phyloP scores from a whole-genome alignment of 371 early-diverging fungal genomes.

The Cokeromyces recurvatus region DNA sequence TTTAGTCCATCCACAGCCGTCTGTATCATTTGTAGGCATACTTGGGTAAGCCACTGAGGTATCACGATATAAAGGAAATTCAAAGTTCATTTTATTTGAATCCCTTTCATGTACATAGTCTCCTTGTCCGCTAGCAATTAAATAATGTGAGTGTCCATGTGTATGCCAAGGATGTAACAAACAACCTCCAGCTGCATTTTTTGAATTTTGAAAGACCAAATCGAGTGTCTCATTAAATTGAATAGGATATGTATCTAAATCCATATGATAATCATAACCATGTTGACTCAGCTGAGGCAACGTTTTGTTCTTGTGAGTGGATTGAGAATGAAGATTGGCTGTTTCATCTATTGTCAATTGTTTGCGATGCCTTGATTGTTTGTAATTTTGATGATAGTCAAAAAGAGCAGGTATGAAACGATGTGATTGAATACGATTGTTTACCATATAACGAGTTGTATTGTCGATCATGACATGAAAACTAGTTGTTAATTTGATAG shows the following conservation, averaged over 20 bases:
- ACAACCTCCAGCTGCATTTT: slow-evolving; percentile 20
- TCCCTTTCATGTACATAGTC: slow-evolving; percentile 26
- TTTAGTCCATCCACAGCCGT: slow-evolving; percentile 40
- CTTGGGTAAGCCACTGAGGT: slow-evolving; percentile 34
- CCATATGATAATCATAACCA: slow-evolving; percentile 12
- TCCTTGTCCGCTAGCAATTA: slow-evolving; percentile 33
- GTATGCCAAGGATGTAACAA: slow-evolving; percentile 44
- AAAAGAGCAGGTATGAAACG: background rate
- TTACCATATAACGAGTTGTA: slow-evolving; percentile 29
- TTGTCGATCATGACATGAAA: slow-evolving; percentile 9
- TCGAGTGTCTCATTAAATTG: slow-evolving; percentile 25
- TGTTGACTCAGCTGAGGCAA: too few relatives aligned
- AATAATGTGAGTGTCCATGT: slow-evolving; percentile 41
- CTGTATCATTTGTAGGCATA: slow-evolving; percentile 3
- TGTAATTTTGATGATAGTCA: background rate
- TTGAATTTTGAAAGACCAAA: slow-evolving; percentile 33
- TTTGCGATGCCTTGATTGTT: too few relatives aligned
- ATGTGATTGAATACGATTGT: slow-evolving; percentile 10
- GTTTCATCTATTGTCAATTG: too few relatives aligned
- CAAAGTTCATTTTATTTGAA: slow-evolving; percentile 23
- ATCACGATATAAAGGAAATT: slow-evolving; percentile 27
- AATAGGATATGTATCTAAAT: slow-evolving; percentile 22
- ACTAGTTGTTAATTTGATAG: slow-evolving; percentile 19
- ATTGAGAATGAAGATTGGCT: too few relatives aligned
- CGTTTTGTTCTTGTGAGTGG: background rate